Evolutionary conservation across 495 filamentous ascomycete genomes (phyloP).

Genomic region (Tetracladium setigerum): DNA sequence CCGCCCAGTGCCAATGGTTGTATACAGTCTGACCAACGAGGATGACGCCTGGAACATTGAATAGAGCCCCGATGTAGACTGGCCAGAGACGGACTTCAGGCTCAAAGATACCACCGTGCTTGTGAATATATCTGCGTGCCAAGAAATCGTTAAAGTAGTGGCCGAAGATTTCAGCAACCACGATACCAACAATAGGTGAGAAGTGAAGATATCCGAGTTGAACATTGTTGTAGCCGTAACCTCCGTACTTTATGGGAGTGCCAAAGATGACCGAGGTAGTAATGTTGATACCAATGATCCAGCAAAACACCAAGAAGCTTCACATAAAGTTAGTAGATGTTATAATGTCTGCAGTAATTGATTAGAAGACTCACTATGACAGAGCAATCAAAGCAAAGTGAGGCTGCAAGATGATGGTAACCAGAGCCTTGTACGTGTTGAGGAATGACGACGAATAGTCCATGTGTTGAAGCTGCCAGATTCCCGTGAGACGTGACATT

Average conservation of each 20-base stretch:
- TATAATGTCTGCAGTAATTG: too few species aligned
- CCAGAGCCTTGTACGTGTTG: conserved; percentile 27
- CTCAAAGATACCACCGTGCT: conserved; percentile 35
- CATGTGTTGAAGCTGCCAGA: conserved; percentile 21
- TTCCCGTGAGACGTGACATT: conserved; percentile 17
- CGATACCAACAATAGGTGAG: conserved; percentile 35
- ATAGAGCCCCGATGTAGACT: conserved; percentile 32
- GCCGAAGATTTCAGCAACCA: conserved; percentile 39
- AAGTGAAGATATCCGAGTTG: conserved; percentile 41
- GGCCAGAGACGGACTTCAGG: conserved; percentile 43
- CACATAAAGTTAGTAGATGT: neutral
- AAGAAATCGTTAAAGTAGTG: conserved; percentile 47
- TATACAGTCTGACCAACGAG: conserved; percentile 42
- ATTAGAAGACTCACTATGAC: conserved; percentile 28
- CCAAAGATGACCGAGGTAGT: conserved; percentile 41
- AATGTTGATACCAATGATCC: conserved; percentile 47
- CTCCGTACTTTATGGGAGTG: conserved; percentile 9
- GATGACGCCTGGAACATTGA: conserved; percentile 37
- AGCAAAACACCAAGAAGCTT: conserved; percentile 38
- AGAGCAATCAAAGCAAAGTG: conserved; percentile 32
- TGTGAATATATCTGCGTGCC: conserved; percentile 29
- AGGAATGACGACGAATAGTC: neutral
- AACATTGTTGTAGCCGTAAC: neutral
- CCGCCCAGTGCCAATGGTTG: conserved; percentile 38
- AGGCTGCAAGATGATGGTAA: conserved; percentile 35